Evolutionary conservation across 768 basidiomycete species (phyloP), one percentile per base, ranked within the genome.

Genomic region (Podaxis sp.): DNA sequence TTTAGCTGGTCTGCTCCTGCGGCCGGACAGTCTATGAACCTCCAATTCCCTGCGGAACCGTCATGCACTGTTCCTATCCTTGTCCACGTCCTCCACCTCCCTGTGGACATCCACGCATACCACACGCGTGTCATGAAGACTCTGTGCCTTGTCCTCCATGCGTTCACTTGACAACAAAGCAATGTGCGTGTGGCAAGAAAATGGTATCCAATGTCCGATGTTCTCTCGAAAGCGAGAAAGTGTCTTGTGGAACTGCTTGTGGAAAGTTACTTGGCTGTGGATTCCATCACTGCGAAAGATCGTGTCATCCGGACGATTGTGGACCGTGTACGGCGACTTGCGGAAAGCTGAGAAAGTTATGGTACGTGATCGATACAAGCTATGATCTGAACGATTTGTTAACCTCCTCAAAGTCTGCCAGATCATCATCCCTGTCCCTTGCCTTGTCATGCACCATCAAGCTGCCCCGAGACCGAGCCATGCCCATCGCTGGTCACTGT

Each of bases 161-260:
- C 68, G 87, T 90, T 1, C 89, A 87, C 72, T 77, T 99, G 49
- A 88, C 90, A 0, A 80, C 77, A 28, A 95, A 95, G 72, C 68
- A 71, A 6, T 99, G 97, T 72, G 93, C 91, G 0, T 99, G 97
- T 71, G 93, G 94, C 26, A 95, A 96, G 81, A 90, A 87, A 70
- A 75, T 75, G 40, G 81, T 99, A 3, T 82, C 80, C 50, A 93
- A 98, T 69, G 82, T 95, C 11, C 80, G 86, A 38, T 99, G 97
- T 72, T 92, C 94, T 1, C 85, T 91, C 69, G 90, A 83, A 67
- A 75, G 73, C 12, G 82, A 91, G 69, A 90, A 87, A 69, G 89
- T 99, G 5, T 88, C 84, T 0, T 99, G 97, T 71, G 97, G 96
- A 7, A 83, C 78, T 26, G 74, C 81, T 2, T 99, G 97, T 72